Percentiles rank a stretch among this genome's conserved stretches.
These are phyloP conservation scores for Vaccinium macrocarpon DNA, from an alignment of 148 eudicot genomes.

Conservation along the genomic window DNA sequence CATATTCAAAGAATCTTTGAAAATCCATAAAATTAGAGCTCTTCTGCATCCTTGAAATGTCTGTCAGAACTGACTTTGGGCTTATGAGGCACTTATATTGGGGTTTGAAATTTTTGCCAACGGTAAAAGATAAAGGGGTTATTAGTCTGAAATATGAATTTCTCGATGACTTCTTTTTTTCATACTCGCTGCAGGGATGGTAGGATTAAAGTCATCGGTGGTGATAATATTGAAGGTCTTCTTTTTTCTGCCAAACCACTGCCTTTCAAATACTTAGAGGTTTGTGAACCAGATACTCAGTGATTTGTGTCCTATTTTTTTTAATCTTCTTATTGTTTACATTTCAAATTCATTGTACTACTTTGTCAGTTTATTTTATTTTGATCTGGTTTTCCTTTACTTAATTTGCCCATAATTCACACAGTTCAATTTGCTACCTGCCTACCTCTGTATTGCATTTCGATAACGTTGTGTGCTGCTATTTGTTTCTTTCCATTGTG, in stretches of 20 bases:
- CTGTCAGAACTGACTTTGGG: background rate
- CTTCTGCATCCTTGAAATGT: constrained; percentile 10
- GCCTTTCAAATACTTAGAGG: constrained; percentile 86
- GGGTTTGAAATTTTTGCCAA: background rate
- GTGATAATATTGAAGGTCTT: constrained; percentile 85
- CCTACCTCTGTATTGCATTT: background rate
- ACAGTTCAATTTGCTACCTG: background rate
- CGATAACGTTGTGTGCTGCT: background rate
- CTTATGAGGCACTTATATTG: background rate
- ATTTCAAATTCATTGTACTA: background rate
- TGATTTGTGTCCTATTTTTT: background rate
- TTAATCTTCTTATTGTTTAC: background rate
- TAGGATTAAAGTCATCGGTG: constrained; percentile 85
- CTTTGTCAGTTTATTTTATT: background rate
- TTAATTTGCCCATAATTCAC: background rate
- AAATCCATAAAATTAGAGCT: background rate
- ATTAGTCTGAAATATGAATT: background rate
- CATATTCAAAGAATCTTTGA: background rate
- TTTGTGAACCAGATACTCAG: constrained; percentile 25
- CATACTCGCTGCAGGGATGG: constrained; percentile 67
- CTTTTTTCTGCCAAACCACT: constrained; percentile 63
- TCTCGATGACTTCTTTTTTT: constrained; percentile 15
- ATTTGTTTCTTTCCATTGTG: background rate
- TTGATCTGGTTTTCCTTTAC: background rate
- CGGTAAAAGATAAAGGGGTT: background rate